A percentile compares a stretch with the other conserved stretches of the same genome.
Conservation (phyloP, 2,329 filamentous ascomycete genomes). For the Stagonosporopsis chrysanthemi region DNA sequence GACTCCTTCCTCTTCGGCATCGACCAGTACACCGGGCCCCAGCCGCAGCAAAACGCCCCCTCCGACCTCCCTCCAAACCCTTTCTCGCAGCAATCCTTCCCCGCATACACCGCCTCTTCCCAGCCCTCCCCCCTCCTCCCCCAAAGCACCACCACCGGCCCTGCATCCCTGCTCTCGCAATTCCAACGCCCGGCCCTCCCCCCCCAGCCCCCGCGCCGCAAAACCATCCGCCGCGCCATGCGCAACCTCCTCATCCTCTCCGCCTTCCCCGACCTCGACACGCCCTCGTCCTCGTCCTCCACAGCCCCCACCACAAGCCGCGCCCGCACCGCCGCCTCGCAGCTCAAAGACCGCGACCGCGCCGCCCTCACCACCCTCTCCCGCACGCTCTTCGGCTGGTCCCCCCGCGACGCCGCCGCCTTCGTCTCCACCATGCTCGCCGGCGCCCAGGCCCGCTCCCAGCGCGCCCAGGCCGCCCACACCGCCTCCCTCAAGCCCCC, state of each 20-base stretch:
- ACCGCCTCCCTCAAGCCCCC: slow-evolving; percentile 42
- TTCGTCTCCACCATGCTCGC: slow-evolving; percentile 52
- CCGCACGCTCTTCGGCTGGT: slow-evolving; percentile 49
- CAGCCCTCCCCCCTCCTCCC: slow-evolving; percentile 40
- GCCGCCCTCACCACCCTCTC: slow-evolving; percentile 65
- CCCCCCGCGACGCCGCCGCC: slow-evolving; percentile 34
- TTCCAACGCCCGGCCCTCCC: slow-evolving; percentile 29
- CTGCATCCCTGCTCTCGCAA: slow-evolving; percentile 33
- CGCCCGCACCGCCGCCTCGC: slow-evolving; percentile 58
- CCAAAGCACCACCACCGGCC: slow-evolving; percentile 22
- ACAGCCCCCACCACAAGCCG: slow-evolving; percentile 46
- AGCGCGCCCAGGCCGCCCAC: slow-evolving; percentile 47
- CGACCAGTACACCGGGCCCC: slow-evolving; percentile 45
- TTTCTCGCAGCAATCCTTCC: slow-evolving; percentile 31
- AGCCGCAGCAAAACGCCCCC: slow-evolving; percentile 16
- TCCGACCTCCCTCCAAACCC: slow-evolving; percentile 36
- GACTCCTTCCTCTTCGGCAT: slow-evolving; percentile 50
- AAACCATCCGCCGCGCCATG: slow-evolving; percentile 59
- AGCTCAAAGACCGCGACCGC: slow-evolving; percentile 46
- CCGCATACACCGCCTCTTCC: slow-evolving; percentile 35
- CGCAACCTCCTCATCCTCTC: slow-evolving; percentile 66
- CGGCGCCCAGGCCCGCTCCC: slow-evolving; percentile 53
- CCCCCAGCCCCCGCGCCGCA: slow-evolving; percentile 36
- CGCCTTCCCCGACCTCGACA: slow-evolving; percentile 54
- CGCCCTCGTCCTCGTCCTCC: slow-evolving; percentile 23